Conservation (phyloP, 345 rosid species). For the Eucalyptus caleyi region DNA sequence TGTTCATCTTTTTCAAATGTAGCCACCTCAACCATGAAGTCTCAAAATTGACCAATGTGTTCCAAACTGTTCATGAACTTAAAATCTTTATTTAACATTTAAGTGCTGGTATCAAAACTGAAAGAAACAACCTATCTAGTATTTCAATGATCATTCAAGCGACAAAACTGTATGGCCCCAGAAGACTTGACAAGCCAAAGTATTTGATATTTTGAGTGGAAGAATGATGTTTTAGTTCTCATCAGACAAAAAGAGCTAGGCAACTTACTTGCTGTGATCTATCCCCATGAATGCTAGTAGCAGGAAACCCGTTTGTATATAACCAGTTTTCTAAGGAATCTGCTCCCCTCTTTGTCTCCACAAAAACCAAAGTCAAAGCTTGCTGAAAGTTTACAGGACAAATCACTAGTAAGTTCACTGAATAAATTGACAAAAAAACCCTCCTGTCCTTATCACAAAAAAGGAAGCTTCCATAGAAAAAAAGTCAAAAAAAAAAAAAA, state of each 20-base stretch:
- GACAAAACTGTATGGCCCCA: not conserved
- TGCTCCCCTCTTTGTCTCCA: conserved; percentile 94
- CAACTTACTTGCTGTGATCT: conserved; percentile 67
- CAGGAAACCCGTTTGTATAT: conserved; percentile 73
- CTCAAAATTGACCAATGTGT: not conserved
- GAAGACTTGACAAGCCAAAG: not conserved
- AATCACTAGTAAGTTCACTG: not conserved
- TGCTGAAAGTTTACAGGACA: conserved; percentile 39
- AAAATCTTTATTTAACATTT: not conserved
- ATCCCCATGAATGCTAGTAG: conserved; percentile 93
- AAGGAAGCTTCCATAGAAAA: not conserved
- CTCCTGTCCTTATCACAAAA: not conserved
- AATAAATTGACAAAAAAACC: not conserved
- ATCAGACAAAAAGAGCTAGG: not conserved
- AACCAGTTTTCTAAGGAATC: conserved; percentile 91
- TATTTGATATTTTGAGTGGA: not conserved
- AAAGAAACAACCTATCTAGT: not conserved
- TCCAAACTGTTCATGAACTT: not conserved
- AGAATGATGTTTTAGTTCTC: not conserved
- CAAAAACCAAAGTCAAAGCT: conserved; percentile 88
- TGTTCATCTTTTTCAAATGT: not conserved
- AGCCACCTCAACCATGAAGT: not conserved
- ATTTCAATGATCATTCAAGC: not conserved
- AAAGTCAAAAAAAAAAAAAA: not conserved
- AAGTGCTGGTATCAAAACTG: not conserved